Evolutionary conservation across 192 early-diverging fungal species (phyloP).

Genomic region (Entomortierella chlamydospora): DNA sequence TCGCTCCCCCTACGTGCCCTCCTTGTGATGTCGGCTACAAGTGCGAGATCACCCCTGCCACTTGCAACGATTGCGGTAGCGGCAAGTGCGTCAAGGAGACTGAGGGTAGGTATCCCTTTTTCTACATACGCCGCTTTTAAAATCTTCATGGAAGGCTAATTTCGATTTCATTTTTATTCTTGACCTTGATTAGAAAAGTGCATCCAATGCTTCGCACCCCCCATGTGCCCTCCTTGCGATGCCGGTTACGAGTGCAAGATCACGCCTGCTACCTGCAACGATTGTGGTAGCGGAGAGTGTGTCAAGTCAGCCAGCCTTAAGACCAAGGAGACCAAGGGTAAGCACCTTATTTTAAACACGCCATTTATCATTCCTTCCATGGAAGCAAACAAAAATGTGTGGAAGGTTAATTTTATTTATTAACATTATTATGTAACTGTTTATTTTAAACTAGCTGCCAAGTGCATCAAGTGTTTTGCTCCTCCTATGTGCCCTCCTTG

Average conservation of each 20-base stretch:
- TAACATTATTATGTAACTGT: neutral
- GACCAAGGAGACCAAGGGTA: neutral
- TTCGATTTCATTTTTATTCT: neutral
- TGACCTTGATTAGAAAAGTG: neutral
- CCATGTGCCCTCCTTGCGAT: conserved; percentile 16
- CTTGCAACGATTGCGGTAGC: conserved; percentile 9
- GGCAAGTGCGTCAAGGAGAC: conserved; percentile 1
- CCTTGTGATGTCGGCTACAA: neutral
- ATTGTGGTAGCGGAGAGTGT: conserved; percentile 9
- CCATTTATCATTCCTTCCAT: too few species aligned
- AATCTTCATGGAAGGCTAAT: neutral
- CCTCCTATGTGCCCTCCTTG: conserved; percentile 21
- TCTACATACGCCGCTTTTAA: too few species aligned
- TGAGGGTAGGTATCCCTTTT: neutral
- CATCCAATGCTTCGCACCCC: conserved; percentile 24
- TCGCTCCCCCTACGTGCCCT: conserved; percentile 18
- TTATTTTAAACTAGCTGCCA: neutral
- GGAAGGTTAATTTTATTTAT: neutral
- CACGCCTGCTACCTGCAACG: conserved; percentile 4
- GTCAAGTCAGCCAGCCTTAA: too few species aligned
- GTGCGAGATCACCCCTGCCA: conserved; percentile 6
- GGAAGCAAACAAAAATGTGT: too few species aligned
- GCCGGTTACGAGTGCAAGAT: conserved; percentile 1
- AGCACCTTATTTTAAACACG: neutral
- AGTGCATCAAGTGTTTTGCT: conserved; percentile 24